These are phyloP conservation scores for Schizopora paradoxa DNA, from an alignment of 1,284 basidiomycete genomes.

Conservation along the genomic window DNA sequence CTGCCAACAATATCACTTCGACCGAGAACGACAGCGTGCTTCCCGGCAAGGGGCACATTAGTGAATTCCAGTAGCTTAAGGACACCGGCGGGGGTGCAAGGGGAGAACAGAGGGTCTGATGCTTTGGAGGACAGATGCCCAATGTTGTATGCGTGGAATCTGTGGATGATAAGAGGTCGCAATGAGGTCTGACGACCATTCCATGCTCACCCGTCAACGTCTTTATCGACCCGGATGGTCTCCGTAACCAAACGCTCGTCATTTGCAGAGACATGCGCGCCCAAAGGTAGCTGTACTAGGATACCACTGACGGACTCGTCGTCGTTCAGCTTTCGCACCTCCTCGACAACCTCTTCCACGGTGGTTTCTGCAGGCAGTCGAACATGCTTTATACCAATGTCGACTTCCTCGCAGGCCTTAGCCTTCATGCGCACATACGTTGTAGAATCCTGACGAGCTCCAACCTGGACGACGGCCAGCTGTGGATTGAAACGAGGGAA, in stretches of 20 bases:
- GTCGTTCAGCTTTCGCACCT: constrained; percentile 80
- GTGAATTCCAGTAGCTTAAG: constrained; percentile 87
- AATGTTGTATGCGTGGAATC: constrained; percentile 99
- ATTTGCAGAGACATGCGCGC: constrained; percentile 76
- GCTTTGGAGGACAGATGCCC: constrained; percentile 92
- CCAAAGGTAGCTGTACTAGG: constrained; percentile 96
- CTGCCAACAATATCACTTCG: constrained; percentile 98
- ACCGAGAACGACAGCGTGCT: constrained; percentile 89
- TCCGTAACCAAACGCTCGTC: constrained; percentile 92
- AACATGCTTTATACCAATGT: constrained; percentile 86
- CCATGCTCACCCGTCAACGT: constrained; percentile 82
- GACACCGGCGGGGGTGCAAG: constrained; percentile 94
- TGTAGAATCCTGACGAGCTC: constrained; percentile 82
- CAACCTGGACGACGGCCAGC: constrained; percentile 93
- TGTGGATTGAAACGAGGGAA: constrained; percentile 85
- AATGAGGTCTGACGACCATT: constrained; percentile 23
- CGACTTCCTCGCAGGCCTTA: constrained; percentile 93
- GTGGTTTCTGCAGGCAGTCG: constrained; percentile 65
- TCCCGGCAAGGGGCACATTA: constrained; percentile 68
- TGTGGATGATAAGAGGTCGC: constrained; percentile 26
- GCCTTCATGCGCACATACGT: constrained; percentile 98
- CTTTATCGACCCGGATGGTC: constrained; percentile 91
- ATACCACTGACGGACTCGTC: constrained; percentile 86
- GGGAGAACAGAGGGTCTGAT: constrained; percentile 85
- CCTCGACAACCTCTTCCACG: constrained; percentile 72